Evolutionary conservation across 345 rosid genomes (phyloP), one percentile per base, ranked within the genome.

Genomic region (Syzygium aqueum): DNA sequence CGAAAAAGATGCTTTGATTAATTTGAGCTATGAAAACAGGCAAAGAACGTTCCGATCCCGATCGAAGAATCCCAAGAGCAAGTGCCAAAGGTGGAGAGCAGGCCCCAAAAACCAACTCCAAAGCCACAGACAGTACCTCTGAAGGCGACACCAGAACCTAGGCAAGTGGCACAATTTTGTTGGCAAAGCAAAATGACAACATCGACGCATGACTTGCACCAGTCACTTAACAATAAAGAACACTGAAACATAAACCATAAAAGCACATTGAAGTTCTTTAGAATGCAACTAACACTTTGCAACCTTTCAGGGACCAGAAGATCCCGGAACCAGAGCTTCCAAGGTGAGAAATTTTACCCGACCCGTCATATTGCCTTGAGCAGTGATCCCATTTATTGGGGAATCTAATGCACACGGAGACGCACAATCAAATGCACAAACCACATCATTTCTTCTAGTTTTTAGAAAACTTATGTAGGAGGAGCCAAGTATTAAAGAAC

Each of bases 31-130:
- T 1, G 52, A 84, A 46, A 30, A 22, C 89, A 96, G 99, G 93
- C 89, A 53, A 93, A 87, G 92, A 91, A 90, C 40, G 94, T 94
- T 51, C 91, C 96, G 63, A 86, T 94, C 90, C 92, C 93, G 46
- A 90, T 59, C 13, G 91, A 92, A 65, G 93, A 90, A 85, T 61
- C 91, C 25, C 85, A 67, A 59, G 90, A 90, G 67, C 51, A 85
- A 88, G 59, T 13, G 50, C 15, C 85, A 37, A 8, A 12, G 28
- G 50, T 3, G 33, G 57, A 53, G 49, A 19, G 49, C 28, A 40
- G 25, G 27, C 51, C 65, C 59, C 25, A 53, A 77, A 27, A 25
- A 25, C 86, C 88, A 22, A 85, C 93, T 27, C 56, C 90, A 61
- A 51, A 46, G 85, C 37, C 80, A 11, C 63, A 7, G 78, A 30